A percentile compares a stretch with the other conserved stretches of the same genome.
Conservation (phyloP, 305 asterid species). For the Caryopteris hybrid region DNA sequence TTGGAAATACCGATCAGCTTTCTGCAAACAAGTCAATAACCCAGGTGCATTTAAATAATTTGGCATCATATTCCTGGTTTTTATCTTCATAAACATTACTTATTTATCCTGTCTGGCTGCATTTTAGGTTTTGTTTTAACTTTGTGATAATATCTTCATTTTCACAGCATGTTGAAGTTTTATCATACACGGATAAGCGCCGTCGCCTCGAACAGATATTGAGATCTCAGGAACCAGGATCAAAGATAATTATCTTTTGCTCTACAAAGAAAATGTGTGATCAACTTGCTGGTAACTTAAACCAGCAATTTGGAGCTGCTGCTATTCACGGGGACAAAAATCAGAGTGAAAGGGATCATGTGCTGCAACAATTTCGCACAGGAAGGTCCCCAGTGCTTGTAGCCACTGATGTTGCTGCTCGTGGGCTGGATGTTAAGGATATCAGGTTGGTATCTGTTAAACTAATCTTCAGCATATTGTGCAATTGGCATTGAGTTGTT, state of each 20-base stretch:
- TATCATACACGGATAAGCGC: conserved; percentile 64
- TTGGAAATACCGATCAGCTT: conserved; percentile 82
- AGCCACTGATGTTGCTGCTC: conserved; percentile 98
- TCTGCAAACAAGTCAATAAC: conserved; percentile 89
- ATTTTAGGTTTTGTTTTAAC: conserved; percentile 4
- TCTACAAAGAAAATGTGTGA: conserved; percentile 94
- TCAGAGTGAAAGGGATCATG: conserved; percentile 85
- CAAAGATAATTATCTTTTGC: conserved; percentile 85
- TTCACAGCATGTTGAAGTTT: conserved; percentile 64
- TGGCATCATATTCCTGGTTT: not conserved
- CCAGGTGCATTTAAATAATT: conserved; percentile 43
- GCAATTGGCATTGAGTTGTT: not conserved
- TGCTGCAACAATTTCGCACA: conserved; percentile 70
- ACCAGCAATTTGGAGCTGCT: conserved; percentile 73
- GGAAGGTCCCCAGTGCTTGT: conserved; percentile 87
- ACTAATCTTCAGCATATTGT: not conserved
- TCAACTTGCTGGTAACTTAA: conserved; percentile 60
- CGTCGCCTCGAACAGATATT: conserved; percentile 77
- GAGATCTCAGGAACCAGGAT: conserved; percentile 88
- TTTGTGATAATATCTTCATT: conserved; percentile 5
- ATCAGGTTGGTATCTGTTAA: conserved; percentile 55
- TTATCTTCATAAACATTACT: not conserved
- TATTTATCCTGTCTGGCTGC: conserved; percentile 3
- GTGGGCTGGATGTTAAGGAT: conserved; percentile 91
- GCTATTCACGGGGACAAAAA: conserved; percentile 95